These are phyloP conservation scores for Auricularia sp. DNA, from an alignment of 768 basidiomycete genomes.

Conservation along the genomic window DNA sequence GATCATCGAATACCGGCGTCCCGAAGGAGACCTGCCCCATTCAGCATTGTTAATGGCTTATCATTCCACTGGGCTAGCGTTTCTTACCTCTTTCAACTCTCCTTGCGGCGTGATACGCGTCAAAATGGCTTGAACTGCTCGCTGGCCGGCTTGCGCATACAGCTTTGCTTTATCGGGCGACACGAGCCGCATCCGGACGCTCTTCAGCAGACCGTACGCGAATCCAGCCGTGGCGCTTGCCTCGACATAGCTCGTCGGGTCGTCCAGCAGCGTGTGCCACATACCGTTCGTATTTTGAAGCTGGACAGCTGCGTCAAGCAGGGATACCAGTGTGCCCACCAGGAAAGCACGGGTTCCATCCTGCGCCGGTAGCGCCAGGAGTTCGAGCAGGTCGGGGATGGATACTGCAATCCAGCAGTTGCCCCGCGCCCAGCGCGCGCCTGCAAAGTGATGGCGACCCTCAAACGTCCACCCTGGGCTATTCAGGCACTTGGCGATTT, in stretches of 20 bases:
- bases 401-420: slow-evolving; percentile 45
- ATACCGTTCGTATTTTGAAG: slow-evolving; percentile 39
- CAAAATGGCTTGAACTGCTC: slow-evolving; percentile 34
- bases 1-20: slow-evolving; percentile 39
- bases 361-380: slow-evolving; percentile 29
- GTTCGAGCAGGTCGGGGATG: slow-evolving; percentile 40
- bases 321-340: slow-evolving; percentile 31
- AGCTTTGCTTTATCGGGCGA: slow-evolving; percentile 25
- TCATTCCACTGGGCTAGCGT: background rate
- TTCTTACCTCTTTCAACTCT: slow-evolving; percentile 23
- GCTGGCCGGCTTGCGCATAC: slow-evolving; percentile 29
- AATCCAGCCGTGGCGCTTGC: slow-evolving; percentile 40
- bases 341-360: slow-evolving; percentile 37
- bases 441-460: slow-evolving; percentile 36
- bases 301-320: slow-evolving; percentile 39
- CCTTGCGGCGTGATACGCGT: slow-evolving; percentile 36
- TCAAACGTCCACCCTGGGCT: slow-evolving; percentile 36
- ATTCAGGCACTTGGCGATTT: background rate
- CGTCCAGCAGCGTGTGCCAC: slow-evolving; percentile 48
- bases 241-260: slow-evolving; percentile 41
- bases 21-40: slow-evolving; percentile 38
- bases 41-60: background rate
- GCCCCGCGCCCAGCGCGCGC: slow-evolving; percentile 44
- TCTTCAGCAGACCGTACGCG: slow-evolving; percentile 37
- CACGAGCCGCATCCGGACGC: slow-evolving; percentile 33